Conservation (phyloP, 2,329 filamentous ascomycete species). For the Lomentospora prolificans region DNA sequence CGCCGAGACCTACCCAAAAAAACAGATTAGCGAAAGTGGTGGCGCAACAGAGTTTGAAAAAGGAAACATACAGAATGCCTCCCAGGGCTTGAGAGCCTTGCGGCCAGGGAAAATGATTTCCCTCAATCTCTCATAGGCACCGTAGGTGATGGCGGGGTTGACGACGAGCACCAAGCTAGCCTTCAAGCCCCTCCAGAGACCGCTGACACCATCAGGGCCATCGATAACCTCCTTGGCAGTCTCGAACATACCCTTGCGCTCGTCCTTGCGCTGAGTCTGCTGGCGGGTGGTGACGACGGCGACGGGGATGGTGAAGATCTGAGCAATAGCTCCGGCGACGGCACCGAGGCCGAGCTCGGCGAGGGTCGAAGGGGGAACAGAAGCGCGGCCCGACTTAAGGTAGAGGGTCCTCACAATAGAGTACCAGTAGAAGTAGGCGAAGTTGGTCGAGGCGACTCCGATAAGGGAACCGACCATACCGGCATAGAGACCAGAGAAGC, state of each 20-base stretch:
- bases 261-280: conserved; percentile 77
- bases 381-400: conserved; percentile 44
- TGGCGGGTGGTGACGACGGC: conserved; percentile 92
- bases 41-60: background rate
- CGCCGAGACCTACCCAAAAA: conserved; percentile 61
- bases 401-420: conserved; percentile 79
- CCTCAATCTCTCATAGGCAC: conserved; percentile 84
- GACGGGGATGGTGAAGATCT: conserved; percentile 93
- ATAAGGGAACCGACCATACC: conserved; percentile 80
- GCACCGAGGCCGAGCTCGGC: conserved; percentile 80
- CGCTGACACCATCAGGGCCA: conserved; percentile 79
- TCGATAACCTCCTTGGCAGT: conserved; percentile 84
- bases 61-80: conserved; percentile 73
- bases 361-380: conserved; percentile 59
- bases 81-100: conserved; percentile 64
- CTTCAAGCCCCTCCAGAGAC: conserved; percentile 91
- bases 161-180: conserved; percentile 91
- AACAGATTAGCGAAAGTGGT: background rate
- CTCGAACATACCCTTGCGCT: conserved; percentile 77
- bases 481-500: conserved; percentile 72
- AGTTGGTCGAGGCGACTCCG: conserved; percentile 94
- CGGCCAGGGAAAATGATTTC: conserved; percentile 69
- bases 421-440: conserved; percentile 99
- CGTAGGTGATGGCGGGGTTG: conserved; percentile 96
- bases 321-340: conserved; percentile 78